These are phyloP conservation scores for Argentina anserina DNA, from an alignment of 306 rosid species.

Conservation along the genomic window DNA sequence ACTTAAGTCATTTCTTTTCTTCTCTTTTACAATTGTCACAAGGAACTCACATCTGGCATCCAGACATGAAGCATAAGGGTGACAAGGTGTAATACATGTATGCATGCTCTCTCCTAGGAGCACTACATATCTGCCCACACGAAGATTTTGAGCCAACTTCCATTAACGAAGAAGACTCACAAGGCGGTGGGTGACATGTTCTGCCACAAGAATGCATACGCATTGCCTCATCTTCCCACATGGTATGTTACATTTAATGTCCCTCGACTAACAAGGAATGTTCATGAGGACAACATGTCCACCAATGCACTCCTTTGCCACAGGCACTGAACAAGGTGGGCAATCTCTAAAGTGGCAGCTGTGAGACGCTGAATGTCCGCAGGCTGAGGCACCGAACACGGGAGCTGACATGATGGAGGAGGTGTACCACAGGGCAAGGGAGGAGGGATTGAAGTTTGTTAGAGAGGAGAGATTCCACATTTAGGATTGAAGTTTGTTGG, in stretches of 20 bases:
- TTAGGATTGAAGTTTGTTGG: too few relatives aligned
- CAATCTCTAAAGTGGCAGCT: slow-evolving; percentile 97
- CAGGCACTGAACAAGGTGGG: slow-evolving; percentile 88
- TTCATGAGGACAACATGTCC: slow-evolving; percentile 90
- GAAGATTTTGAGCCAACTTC: slow-evolving; percentile 50
- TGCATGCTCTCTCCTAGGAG: slow-evolving; percentile 90
- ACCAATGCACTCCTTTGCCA: slow-evolving; percentile 90
- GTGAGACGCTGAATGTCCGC: slow-evolving; percentile 85
- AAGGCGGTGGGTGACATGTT: slow-evolving; percentile 73
- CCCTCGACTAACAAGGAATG: slow-evolving; percentile 90
- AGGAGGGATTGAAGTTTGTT: slow-evolving; percentile 88
- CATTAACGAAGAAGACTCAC: slow-evolving; percentile 42
- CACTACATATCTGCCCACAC: slow-evolving; percentile 92
- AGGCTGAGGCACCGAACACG: slow-evolving; percentile 83
- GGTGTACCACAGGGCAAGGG: slow-evolving; percentile 88
- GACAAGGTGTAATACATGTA: slow-evolving; percentile 75
- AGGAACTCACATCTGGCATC: slow-evolving; percentile 62
- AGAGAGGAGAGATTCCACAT: too few relatives aligned
- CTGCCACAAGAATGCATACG: slow-evolving; percentile 83
- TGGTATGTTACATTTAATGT: slow-evolving; percentile 80
- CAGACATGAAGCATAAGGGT: slow-evolving; percentile 71
- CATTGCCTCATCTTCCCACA: slow-evolving; percentile 94
- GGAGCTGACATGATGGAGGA: slow-evolving; percentile 79
- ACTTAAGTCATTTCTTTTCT: too few relatives aligned
- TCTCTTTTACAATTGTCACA: too few relatives aligned